Evolutionary conservation across 2,329 filamentous ascomycete species (phyloP), one percentile per base, ranked within the genome.

Genomic region (Sporothrix luriei): DNA sequence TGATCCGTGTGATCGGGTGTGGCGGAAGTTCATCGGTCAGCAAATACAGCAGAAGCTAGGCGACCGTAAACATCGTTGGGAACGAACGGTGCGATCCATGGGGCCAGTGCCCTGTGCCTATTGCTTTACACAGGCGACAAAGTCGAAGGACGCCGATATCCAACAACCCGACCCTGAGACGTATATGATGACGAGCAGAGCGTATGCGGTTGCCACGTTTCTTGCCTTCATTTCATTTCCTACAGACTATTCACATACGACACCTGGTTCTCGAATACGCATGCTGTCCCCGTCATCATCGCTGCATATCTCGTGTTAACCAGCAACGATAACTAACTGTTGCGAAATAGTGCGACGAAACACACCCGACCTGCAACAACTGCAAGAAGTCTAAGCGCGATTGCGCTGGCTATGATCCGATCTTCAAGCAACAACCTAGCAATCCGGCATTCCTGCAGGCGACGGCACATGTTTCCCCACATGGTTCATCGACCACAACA

Each of bases 331-430:
- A 33, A 33, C 33, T 33, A 33, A 33, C 33, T 7, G 4, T 33
- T 33, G 33, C 54, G n/a, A 61, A 26, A 9, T 62, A 97, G 95
- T 99, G 95, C 82, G 95, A 98, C 87, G 95, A 99, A 84, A 89
- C 88, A 72, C 93, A 97, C 80, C 95, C 95, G 26, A 89, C 90
- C 71, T 99, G 95, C 84, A 90, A 93, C 81, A 93, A 95, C 78
- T 95, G 92, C 82, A 90, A 90, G 77, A 95, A 95, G 79, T 93
- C 91, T 74, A 95, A 94, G 81, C 91, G 92, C 76, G 91, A 94
- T 76, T 95, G 92, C 77, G 78, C 93, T 64, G 92, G 92, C 69
- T 95, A 95, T 86, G 92, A 95, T 76, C 91, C 92, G 49, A 92
- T 94, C 76, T 95, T 94, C 82, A 92, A 93, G 80, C 87, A 87